Evolutionary conservation across 139 green algal genomes (phyloP).

Genomic region (Gonium pectorale): DNA sequence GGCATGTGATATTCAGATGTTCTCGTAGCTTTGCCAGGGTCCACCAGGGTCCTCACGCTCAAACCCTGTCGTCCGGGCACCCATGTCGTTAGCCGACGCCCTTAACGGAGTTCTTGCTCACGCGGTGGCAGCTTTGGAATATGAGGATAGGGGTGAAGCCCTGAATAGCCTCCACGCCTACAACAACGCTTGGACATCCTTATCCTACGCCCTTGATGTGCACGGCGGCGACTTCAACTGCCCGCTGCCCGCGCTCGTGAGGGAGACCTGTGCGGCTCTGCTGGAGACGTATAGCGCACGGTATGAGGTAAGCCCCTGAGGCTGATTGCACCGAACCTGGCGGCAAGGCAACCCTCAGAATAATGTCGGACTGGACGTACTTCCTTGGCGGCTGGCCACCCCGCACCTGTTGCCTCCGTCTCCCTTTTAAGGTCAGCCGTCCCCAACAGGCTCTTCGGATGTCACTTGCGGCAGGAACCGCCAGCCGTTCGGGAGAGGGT

Average conservation of each 20-base stretch:
- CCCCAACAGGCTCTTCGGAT: too few relatives aligned
- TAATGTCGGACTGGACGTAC: too few relatives aligned
- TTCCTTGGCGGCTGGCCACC: too few relatives aligned
- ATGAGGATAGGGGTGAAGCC: conserved; percentile 3
- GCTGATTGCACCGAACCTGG: background rate
- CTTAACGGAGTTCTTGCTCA: conserved; percentile 22
- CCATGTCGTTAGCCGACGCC: background rate
- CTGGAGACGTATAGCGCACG: conserved; percentile 22
- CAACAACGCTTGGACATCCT: background rate
- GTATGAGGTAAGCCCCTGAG: conserved; percentile 21
- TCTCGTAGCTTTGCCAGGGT: too few relatives aligned
- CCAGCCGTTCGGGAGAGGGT: too few relatives aligned
- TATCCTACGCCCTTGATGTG: conserved; percentile 42
- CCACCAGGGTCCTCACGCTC: too few relatives aligned
- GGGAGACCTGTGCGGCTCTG: conserved; percentile 1
- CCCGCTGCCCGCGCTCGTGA: background rate
- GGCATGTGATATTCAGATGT: too few relatives aligned
- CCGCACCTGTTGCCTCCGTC: too few relatives aligned
- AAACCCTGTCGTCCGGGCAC: too few relatives aligned
- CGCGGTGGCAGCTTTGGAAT: conserved; percentile 37
- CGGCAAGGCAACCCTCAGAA: too few relatives aligned
- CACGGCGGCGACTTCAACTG: background rate
- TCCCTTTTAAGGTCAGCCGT: too few relatives aligned
- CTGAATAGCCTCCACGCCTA: background rate
- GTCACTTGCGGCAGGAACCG: too few relatives aligned